phyloP scores from a whole-genome alignment of 1,139 yeast species.

The Geotrichum reessii region DNA sequence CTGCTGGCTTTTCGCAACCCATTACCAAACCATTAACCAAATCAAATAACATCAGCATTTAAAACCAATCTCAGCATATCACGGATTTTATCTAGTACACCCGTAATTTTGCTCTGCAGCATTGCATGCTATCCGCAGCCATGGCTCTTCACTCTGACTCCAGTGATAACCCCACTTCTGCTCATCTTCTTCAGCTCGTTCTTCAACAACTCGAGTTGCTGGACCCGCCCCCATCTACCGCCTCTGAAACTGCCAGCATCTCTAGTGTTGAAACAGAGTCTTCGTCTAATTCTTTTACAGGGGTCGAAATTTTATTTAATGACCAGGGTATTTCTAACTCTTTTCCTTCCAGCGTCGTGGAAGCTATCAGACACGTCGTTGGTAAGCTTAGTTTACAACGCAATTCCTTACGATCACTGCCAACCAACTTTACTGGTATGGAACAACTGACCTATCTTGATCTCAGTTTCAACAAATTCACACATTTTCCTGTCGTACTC shows the following conservation, averaged over 20 bases:
- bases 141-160: not conserved
- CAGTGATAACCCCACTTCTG: conserved; percentile 5
- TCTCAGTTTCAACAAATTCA: conserved; percentile 54
- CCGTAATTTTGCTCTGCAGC: not conserved
- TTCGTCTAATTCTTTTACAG: not conserved
- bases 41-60: not conserved
- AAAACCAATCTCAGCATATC: not conserved
- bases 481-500: conserved; percentile 48
- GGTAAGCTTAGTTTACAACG: conserved; percentile 52
- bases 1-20: not conserved
- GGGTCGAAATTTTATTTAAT: conserved; percentile 31
- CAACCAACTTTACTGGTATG: conserved; percentile 45
- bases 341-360: conserved; percentile 40
- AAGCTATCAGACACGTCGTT: conserved; percentile 39
- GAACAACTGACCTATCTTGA: conserved; percentile 56
- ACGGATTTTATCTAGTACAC: not conserved
- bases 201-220: conserved; percentile 8
- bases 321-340: conserved; percentile 34
- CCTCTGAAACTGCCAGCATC: conserved; percentile 9
- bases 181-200: conserved; percentile 10
- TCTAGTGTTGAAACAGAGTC: conserved; percentile 9
- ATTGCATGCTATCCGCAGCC: not conserved
- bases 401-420: conserved; percentile 47
- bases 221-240: conserved; percentile 6
- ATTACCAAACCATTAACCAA: not conserved